Conservation (phyloP, 2,329 filamentous ascomycete genomes). For the Verticillium tricorpus region DNA sequence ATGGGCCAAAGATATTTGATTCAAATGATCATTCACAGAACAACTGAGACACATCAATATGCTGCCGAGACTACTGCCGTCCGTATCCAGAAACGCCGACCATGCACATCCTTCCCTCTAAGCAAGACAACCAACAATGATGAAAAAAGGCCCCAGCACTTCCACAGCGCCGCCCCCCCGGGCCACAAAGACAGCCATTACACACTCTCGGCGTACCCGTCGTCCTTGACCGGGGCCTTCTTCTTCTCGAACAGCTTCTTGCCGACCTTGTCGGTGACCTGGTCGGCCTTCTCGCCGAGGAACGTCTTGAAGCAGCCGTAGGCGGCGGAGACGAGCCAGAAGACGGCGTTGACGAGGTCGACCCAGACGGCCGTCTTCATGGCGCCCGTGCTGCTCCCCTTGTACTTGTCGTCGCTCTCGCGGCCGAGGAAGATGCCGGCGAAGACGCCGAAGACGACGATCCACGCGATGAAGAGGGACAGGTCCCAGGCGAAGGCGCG, state of each 20-base stretch:
- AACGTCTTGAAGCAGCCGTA: conserved; percentile 37
- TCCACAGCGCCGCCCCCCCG: too few relatives aligned
- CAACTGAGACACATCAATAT: too few relatives aligned
- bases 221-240: conserved; percentile 17
- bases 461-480: conserved; percentile 47
- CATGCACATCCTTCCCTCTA: too few relatives aligned
- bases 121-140: too few relatives aligned
- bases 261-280: conserved; percentile 29
- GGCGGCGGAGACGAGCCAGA: conserved; percentile 54
- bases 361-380: conserved; percentile 75
- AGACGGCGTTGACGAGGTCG: conserved; percentile 60
- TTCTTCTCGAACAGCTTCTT: conserved; percentile 33
- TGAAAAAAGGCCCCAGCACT: too few relatives aligned
- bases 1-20: too few relatives aligned
- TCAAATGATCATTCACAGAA: too few relatives aligned
- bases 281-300: conserved; percentile 35
- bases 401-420: conserved; percentile 45
- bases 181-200: neutral
- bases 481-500: conserved; percentile 41
- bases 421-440: conserved; percentile 64
- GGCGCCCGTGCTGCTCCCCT: conserved; percentile 32
- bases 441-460: conserved; percentile 68
- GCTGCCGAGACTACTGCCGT: too few relatives aligned
- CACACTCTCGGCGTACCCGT: conserved; percentile 25
- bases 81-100: too few relatives aligned